Evolutionary conservation across 805 yeast species (phyloP), one percentile per base, ranked within the genome.

Genomic region (Saccharomyces paradoxus): DNA sequence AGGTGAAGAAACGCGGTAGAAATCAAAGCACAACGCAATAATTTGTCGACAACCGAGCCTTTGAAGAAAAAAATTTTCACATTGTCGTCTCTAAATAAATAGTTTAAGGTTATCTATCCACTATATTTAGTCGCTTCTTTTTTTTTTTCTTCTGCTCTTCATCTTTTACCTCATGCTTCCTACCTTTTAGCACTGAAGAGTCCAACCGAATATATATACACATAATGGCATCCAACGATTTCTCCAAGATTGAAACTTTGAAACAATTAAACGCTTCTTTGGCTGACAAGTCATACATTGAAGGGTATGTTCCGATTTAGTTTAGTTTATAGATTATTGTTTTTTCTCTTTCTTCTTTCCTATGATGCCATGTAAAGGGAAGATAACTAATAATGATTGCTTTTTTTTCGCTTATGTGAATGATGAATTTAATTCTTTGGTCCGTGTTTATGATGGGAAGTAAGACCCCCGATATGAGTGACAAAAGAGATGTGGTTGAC

Each of bases 391-490:
- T 37, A 37, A 37, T 37, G 44, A 17, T 37, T 37, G 17, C 24
- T 21, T 37, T 37, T 37, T 37, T 37, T 6, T 21, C 24, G 44
- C 44, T 37, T 37, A 37, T 55, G 53, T 58, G 60, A 53, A 80
- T 84, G 89, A 84, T 86, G 90, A 86, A 76, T 77, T 70, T 68
- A 79, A 27, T 85, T 64, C 67, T 64, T 63, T 87, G 95, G 95
- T 87, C 95, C 95, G 91, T 87, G 95, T 59, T 61, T 63, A 86
- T 82, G 96, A 89, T 87, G 90, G 84, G 95, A 89, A 77, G 76
- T 84, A 87, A 87, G 92, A 86, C 95, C 96, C 81, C 91, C 85
- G 87, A 84, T 83, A 84, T 89, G 96, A 88, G 91, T 87, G 88
- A 83, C 83, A 85, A 75, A 77, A 65, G 69, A 67, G 65, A 60